Base-by-base conservation (phyloP, 495 filamentous ascomycete genomes). In the Penicillium ochrochloron region DNA sequence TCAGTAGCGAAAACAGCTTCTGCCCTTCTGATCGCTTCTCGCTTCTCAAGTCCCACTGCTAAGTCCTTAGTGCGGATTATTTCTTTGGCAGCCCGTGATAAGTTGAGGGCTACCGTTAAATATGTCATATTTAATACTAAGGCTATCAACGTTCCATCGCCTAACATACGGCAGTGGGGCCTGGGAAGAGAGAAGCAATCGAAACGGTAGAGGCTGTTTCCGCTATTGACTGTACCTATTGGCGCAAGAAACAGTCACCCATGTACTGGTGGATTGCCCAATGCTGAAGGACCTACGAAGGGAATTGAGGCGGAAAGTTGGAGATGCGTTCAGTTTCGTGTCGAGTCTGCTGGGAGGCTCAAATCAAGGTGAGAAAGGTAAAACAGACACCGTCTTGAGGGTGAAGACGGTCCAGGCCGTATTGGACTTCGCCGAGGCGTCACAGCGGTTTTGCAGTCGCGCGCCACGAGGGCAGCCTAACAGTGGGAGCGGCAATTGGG, bases 401-500 rank as follows among this genome's bases (percentile, higher is more conserved):
- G 42, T 17, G 5, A 46, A 46, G 42, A 23, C 42, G 42, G 42
- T 46, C 8, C 14, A 46, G 19, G 42, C 42, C 42, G 19, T 46
- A 0, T 23, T 46, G 19, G 42, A 46, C 19, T 46, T 46, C 19
- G 42, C 42, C 42, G 42, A 46, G 42, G 42, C 42, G 42, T 46
- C 19, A 46, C 42, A 46, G 19, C 42, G n/a, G 19, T 23, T 46
- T 46, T 3, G 42, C 12, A 46, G 42, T 46, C 42, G 42, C 10
- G 42, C 42, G 42, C 42, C 19, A 46, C 10, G 10, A 46, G 42
- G 42, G 42, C 42, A 46, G 42, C 42, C 42, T 46, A 46, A 46
- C 42, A 46, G 19, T 23, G 19, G 19, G 42, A 46, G 5, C 19
- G 42, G 42, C 42, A 23, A 23, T 31, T 46, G 11, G 42, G 42